phyloP scores from a whole-genome alignment of 495 filamentous ascomycete species.

The Hypomontagnella submonticulosa region DNA sequence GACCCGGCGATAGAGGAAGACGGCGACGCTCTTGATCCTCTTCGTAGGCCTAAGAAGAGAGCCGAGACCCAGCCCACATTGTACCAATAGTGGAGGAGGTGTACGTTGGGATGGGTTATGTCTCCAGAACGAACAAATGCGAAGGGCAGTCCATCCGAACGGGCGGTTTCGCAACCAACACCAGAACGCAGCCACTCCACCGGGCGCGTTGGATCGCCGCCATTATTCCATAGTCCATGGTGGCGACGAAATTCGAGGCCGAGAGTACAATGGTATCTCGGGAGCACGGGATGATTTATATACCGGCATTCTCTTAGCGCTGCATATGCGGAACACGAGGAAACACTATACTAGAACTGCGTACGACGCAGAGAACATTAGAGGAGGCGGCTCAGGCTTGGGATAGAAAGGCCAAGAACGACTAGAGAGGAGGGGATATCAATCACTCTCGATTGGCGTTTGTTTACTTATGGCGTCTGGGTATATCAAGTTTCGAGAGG shows the following conservation, averaged over 20 bases:
- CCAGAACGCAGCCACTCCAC: neutral
- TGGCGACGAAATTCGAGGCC: slow-evolving; percentile 13
- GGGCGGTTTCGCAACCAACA: slow-evolving; percentile 23
- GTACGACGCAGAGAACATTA: slow-evolving; percentile 30
- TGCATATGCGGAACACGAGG: neutral
- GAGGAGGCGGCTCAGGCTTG: slow-evolving; percentile 43
- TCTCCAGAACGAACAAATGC: slow-evolving; percentile 1
- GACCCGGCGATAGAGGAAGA: slow-evolving; percentile 27
- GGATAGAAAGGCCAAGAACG: slow-evolving; percentile 15
- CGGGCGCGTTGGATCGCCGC: neutral
- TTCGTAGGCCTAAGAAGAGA: slow-evolving; percentile 36
- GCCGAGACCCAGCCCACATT: slow-evolving; percentile 36
- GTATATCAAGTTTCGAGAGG: slow-evolving; percentile 6
- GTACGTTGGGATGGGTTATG: slow-evolving; percentile 18
- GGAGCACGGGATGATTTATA: slow-evolving; percentile 37
- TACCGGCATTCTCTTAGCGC: neutral
- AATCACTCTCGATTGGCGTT: slow-evolving; percentile 9
- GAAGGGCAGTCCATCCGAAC: neutral
- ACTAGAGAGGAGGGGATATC: slow-evolving; percentile 9
- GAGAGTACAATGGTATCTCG: slow-evolving; percentile 39
- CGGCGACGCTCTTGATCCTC: slow-evolving; percentile 7
- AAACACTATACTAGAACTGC: slow-evolving; percentile 14
- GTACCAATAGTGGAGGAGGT: slow-evolving; percentile 39
- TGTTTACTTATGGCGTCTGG: slow-evolving; percentile 19
- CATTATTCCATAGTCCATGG: slow-evolving; percentile 23